Conservation (phyloP, 2,329 filamentous ascomycete genomes). For the Trichoderma endophyticum region DNA sequence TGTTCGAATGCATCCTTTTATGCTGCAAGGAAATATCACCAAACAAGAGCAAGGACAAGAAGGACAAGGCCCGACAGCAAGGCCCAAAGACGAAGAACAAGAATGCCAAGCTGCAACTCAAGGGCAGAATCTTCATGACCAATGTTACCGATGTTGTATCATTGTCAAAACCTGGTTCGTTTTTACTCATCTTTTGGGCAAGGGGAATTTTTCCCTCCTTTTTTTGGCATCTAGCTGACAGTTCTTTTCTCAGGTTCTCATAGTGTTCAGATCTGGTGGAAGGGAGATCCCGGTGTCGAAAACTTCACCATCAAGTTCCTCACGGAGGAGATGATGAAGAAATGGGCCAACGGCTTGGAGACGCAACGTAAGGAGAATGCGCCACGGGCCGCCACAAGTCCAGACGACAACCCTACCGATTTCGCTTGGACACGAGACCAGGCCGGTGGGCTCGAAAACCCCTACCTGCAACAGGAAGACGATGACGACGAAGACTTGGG, state of each 20-base stretch:
- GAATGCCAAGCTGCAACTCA: constrained; percentile 84
- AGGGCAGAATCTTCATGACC: constrained; percentile 98
- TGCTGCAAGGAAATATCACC: constrained; percentile 94
- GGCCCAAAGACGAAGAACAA: constrained; percentile 58
- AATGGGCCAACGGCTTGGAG: constrained; percentile 81
- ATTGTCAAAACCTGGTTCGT: constrained; percentile 78
- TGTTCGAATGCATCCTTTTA: constrained; percentile 91
- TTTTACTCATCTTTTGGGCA: neutral
- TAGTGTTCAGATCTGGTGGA: constrained; percentile 98
- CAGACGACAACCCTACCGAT: constrained; percentile 60
- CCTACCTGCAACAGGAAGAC: constrained; percentile 66
- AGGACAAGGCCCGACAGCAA: constrained; percentile 57
- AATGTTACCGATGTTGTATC: constrained; percentile 96
- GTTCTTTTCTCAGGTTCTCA: constrained; percentile 65
- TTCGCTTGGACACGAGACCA: constrained; percentile 77
- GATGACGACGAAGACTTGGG: constrained; percentile 59
- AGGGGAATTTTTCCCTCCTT: neutral
- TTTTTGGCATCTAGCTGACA: neutral
- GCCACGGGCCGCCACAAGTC: constrained; percentile 44
- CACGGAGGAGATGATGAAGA: constrained; percentile 89
- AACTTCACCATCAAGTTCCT: constrained; percentile 93
- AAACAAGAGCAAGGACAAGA: constrained; percentile 78
- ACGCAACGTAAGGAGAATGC: constrained; percentile 65
- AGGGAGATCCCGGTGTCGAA: constrained; percentile 90
- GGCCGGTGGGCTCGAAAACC: constrained; percentile 69